These are phyloP conservation scores for Chlamydomonas asymmetrica DNA, from an alignment of 139 green algal species.

Conservation along the genomic window DNA sequence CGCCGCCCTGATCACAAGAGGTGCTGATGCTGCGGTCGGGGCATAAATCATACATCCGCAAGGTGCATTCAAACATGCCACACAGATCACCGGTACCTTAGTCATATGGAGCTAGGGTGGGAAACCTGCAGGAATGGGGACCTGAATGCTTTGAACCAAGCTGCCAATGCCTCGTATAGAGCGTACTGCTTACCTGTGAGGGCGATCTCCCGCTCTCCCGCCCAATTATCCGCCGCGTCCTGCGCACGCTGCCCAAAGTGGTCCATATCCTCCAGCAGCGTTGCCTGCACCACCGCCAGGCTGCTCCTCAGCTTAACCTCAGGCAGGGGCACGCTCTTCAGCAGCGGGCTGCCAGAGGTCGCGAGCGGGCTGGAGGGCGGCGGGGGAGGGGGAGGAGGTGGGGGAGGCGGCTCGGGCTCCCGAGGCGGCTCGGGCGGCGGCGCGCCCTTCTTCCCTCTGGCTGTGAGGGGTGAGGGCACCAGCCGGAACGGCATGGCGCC, in stretches of 20 bases:
- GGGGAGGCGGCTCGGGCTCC: background rate
- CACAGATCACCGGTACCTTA: no score
- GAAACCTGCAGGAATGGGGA: no score
- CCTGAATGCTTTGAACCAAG: no score
- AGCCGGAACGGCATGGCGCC: no score
- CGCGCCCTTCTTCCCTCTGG: background rate
- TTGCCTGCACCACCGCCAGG: conserved; percentile 24
- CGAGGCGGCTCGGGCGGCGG: background rate
- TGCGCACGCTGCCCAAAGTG: conserved; percentile 26
- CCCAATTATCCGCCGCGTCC: conserved; percentile 39
- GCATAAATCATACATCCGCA: no score
- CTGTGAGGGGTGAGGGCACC: background rate
- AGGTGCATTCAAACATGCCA: no score
- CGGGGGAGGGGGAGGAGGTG: background rate
- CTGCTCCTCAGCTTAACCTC: conserved; percentile 7
- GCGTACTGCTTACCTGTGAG: no score
- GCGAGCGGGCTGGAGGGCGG: conserved; percentile 6
- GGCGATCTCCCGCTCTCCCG: conserved; percentile 45
- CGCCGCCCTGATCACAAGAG: no score
- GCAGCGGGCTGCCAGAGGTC: conserved; percentile 13
- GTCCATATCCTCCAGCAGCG: conserved; percentile 58
- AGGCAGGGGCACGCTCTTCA: conserved; percentile 14
- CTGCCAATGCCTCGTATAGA: no score
- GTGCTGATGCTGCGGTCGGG: no score
- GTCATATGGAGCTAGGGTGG: no score